Conservation (phyloP, 305 asterid species). For the Solanum hybrid region DNA sequence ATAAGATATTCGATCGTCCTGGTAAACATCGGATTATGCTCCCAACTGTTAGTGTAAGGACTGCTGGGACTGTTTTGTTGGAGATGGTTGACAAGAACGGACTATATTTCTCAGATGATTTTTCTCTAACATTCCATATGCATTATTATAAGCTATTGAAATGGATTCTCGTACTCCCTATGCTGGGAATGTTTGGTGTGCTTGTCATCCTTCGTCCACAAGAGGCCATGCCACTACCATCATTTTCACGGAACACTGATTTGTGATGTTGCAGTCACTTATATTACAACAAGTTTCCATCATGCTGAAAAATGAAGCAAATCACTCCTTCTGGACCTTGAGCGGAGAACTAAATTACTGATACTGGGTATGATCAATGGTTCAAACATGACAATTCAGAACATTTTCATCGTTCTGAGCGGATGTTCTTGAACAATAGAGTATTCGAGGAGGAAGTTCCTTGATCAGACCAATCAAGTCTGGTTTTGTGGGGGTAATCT, state of each 20-base stretch:
- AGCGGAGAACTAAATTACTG: neutral
- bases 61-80: conserved; percentile 81
- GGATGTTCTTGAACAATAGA: neutral
- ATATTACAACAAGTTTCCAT: neutral
- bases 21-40: conserved; percentile 71
- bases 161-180: conserved; percentile 92
- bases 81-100: conserved; percentile 96
- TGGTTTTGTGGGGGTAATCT: neutral
- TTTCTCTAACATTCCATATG: conserved; percentile 91
- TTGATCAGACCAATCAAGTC: neutral
- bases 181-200: conserved; percentile 90
- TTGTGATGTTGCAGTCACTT: conserved; percentile 27
- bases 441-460: neutral
- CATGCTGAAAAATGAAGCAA: neutral
- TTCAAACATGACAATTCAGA: neutral
- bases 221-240: conserved; percentile 89
- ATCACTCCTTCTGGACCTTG: neutral
- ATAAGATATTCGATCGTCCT: conserved; percentile 42
- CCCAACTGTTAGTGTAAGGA: conserved; percentile 79
- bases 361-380: neutral
- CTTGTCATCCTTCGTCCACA: conserved; percentile 92
- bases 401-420: neutral
- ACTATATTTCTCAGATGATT: conserved; percentile 73
- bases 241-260: conserved; percentile 88
- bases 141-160: conserved; percentile 79